phyloP scores from a whole-genome alignment of 2,329 filamentous ascomycete genomes.

The Colletotrichum sp. region DNA sequence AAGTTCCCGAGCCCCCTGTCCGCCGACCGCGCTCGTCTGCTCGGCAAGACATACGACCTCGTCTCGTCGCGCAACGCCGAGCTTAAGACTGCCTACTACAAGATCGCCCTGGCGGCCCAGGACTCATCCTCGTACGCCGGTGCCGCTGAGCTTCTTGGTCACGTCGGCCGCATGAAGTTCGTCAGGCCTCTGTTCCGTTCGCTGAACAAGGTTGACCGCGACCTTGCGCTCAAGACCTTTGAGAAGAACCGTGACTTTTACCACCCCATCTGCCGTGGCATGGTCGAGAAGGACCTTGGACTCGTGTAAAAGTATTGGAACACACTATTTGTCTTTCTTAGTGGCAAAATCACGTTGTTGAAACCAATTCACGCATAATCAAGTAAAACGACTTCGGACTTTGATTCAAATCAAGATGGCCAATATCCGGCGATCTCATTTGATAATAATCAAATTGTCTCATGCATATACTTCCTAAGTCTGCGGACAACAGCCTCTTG shows the following conservation, averaged over 20 bases:
- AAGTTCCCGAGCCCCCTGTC: conserved; percentile 68
- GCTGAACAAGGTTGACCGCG: conserved; percentile 75
- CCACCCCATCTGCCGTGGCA: conserved; percentile 86
- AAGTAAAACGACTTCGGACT: no score
- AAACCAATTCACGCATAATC: no score
- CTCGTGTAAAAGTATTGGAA: background rate
- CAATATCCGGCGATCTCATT: no score
- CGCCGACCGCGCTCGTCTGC: conserved; percentile 67
- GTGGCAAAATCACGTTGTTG: no score
- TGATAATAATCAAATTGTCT: no score
- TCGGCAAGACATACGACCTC: conserved; percentile 80
- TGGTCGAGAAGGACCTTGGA: conserved; percentile 85
- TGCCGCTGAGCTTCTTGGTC: conserved; percentile 76
- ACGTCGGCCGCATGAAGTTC: conserved; percentile 96
- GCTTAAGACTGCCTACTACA: conserved; percentile 80
- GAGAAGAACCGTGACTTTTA: conserved; percentile 91
- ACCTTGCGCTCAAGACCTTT: conserved; percentile 82
- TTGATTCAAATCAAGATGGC: no score
- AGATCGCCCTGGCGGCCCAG: conserved; percentile 77
- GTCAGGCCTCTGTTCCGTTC: conserved; percentile 84
- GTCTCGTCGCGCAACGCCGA: conserved; percentile 83
- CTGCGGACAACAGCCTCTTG: no score
- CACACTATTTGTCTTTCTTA: no score
- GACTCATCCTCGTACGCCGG: conserved; percentile 73
- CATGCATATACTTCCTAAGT: no score